phyloP scores from a whole-genome alignment of 2,329 filamentous ascomycete species.

The Periconia digitata region DNA sequence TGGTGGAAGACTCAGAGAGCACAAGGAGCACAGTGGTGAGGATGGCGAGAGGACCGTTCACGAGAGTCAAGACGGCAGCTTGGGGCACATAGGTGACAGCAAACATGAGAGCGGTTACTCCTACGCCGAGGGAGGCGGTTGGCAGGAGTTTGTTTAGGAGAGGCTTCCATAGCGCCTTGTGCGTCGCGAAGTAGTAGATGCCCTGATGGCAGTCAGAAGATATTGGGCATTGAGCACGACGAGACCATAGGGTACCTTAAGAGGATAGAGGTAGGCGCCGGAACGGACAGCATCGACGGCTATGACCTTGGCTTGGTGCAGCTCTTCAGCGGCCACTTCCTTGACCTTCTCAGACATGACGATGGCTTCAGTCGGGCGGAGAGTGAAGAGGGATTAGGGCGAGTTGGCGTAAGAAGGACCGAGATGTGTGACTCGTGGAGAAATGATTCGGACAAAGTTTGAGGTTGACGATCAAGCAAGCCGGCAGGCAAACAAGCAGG shows the following conservation, averaged over 20 bases:
- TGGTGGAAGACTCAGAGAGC: constrained; percentile 51
- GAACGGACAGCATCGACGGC: constrained; percentile 72
- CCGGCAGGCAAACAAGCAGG: background rate
- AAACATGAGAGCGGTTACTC: constrained; percentile 81
- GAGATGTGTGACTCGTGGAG: constrained; percentile 1
- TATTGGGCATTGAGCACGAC: no score
- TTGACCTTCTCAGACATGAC: constrained; percentile 55
- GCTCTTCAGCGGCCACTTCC: constrained; percentile 67
- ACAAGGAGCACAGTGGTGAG: constrained; percentile 71
- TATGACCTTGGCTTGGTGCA: constrained; percentile 64
- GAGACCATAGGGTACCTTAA: no score
- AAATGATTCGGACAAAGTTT: background rate
- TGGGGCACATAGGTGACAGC: constrained; percentile 84
- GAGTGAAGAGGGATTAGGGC: background rate
- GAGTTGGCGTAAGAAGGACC: constrained; percentile 1
- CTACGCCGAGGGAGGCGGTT: constrained; percentile 69
- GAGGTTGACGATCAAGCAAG: no score
- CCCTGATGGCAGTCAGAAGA: constrained; percentile 51
- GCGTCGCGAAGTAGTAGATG: constrained; percentile 60
- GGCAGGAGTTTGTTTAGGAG: constrained; percentile 58
- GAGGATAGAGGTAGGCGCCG: constrained; percentile 80
- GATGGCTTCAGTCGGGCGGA: constrained; percentile 8
- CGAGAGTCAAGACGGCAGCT: constrained; percentile 76
- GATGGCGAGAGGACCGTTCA: constrained; percentile 81
- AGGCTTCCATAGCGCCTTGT: constrained; percentile 62